Conservation (phyloP, 129 eudicot genomes). For the Gnaphalium uliginosum region DNA sequence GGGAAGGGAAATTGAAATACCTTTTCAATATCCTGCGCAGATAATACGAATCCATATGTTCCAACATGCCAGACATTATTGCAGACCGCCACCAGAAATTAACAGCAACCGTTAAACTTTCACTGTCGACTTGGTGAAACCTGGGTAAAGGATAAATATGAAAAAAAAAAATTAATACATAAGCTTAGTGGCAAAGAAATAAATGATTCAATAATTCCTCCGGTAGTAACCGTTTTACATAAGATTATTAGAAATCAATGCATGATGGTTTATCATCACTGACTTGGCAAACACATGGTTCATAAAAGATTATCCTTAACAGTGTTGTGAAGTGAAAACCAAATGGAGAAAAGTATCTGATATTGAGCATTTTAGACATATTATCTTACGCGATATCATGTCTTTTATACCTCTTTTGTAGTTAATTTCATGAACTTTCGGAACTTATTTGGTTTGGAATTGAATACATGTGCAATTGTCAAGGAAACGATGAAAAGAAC, state of each 20-base stretch:
- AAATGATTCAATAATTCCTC: neutral
- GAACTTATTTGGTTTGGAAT: no score
- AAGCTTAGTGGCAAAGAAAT: neutral
- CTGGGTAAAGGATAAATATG: conserved; percentile 36
- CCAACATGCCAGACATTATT: conserved; percentile 69
- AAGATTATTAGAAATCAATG: neutral
- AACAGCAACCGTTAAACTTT: conserved; percentile 73
- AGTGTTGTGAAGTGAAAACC: neutral
- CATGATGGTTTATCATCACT: neutral
- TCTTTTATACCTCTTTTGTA: no score
- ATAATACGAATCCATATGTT: conserved; percentile 96
- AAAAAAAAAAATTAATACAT: neutral
- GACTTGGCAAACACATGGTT: neutral
- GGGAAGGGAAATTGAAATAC: conserved; percentile 32
- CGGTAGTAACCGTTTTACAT: neutral
- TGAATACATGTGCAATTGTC: no score
- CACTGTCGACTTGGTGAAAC: conserved; percentile 99
- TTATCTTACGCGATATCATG: no score
- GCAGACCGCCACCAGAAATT: conserved; percentile 96
- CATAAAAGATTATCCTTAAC: neutral
- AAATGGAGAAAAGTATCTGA: no score
- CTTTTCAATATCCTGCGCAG: conserved; percentile 82
- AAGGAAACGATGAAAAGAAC: no score
- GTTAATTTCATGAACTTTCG: no score
- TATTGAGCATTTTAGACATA: no score